phyloP scores from a whole-genome alignment of 768 basidiomycete genomes.

The Strobilomyces echinocephalus region DNA sequence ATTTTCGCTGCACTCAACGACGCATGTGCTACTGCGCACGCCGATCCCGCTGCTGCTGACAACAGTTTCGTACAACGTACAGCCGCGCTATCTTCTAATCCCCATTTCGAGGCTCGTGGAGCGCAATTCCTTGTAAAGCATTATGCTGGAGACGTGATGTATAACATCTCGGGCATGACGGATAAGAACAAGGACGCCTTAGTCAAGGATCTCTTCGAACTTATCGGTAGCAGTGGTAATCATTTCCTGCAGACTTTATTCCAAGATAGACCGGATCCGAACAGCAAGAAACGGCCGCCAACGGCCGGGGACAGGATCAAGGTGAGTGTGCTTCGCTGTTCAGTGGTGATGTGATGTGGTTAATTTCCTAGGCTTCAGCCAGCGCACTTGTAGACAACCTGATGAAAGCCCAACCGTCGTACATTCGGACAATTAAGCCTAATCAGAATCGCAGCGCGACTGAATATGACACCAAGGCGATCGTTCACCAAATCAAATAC shows the following conservation, averaged over 20 bases:
- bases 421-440: slow-evolving; percentile 98
- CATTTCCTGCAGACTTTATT: slow-evolving; percentile 85
- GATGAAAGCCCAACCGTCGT: slow-evolving; percentile 95
- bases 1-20: slow-evolving; percentile 98
- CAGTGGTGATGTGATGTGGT: not conserved
- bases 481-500: slow-evolving; percentile 98
- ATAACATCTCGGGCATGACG: slow-evolving; percentile 96
- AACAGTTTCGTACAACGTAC: slow-evolving; percentile 94
- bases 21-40: slow-evolving; percentile 98
- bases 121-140: slow-evolving; percentile 92
- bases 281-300: slow-evolving; percentile 96
- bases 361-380: slow-evolving; percentile 65
- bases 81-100: slow-evolving; percentile 71
- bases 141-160: slow-evolving; percentile 98
- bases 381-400: slow-evolving; percentile 94
- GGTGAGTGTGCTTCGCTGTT: slow-evolving; percentile 36
- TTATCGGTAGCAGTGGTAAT: slow-evolving; percentile 76
- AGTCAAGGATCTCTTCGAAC: slow-evolving; percentile 89
- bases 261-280: slow-evolving; percentile 91
- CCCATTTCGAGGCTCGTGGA: slow-evolving; percentile 94
- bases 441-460: slow-evolving; percentile 91
- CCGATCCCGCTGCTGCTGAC: slow-evolving; percentile 93
- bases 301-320: slow-evolving; percentile 98
- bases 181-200: slow-evolving; percentile 99
- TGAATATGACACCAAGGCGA: slow-evolving; percentile 93